phyloP scores from a whole-genome alignment of 192 early-diverging fungal genomes.

The Coemansia sp. region DNA sequence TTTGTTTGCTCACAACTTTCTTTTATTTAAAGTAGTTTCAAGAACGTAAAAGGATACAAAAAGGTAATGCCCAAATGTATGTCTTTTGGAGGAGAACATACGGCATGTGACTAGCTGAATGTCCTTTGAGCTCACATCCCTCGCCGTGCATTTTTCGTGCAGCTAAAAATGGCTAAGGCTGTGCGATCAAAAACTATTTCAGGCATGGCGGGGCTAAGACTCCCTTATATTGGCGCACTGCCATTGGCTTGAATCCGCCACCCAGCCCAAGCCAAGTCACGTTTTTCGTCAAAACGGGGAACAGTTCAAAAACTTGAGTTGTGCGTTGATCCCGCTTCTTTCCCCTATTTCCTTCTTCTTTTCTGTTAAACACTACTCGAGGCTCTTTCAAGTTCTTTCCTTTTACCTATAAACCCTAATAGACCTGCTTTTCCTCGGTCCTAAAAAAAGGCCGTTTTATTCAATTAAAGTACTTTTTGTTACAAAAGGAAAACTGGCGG shows the following conservation, averaged over 20 bases:
- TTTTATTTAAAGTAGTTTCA: too few species aligned
- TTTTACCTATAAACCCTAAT: background rate
- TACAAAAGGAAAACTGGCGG: background rate
- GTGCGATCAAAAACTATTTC: too few species aligned
- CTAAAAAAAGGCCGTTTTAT: background rate
- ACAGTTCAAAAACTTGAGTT: background rate
- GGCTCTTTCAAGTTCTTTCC: background rate
- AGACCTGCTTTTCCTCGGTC: background rate
- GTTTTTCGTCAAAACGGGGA: background rate
- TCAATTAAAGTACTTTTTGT: background rate
- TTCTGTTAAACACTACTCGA: background rate
- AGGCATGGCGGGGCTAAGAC: too few species aligned
- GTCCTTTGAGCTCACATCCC: too few species aligned
- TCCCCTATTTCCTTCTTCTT: background rate
- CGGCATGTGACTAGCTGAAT: background rate
- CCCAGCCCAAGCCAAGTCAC: background rate
- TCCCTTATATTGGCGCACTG: background rate
- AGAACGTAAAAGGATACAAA: too few species aligned
- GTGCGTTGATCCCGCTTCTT: background rate
- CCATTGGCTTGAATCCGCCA: background rate
- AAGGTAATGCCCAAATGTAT: too few species aligned
- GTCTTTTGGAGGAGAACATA: too few species aligned
- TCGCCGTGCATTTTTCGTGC: background rate
- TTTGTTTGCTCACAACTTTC: too few species aligned
- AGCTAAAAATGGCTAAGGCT: background rate